Conservation (phyloP, 2,329 filamentous ascomycete genomes). For the Coniosporium tulheliwenetii region DNA sequence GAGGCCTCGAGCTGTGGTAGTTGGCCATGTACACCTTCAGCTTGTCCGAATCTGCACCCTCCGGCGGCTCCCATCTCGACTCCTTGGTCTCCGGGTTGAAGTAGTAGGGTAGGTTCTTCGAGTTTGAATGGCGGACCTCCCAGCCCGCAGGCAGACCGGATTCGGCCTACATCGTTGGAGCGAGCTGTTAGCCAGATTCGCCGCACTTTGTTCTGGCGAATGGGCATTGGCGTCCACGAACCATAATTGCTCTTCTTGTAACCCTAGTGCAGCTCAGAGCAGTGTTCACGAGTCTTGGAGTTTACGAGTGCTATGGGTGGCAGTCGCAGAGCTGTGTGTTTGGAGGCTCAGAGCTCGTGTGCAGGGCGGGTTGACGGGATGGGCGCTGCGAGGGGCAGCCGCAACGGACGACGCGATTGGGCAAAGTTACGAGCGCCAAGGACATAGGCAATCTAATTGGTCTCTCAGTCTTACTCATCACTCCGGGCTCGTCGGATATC, state of each 20-base stretch:
- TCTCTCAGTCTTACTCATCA: too few species aligned
- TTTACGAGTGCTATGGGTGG: too few species aligned
- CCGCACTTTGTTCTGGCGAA: not conserved
- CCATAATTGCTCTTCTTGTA: not conserved
- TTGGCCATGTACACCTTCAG: slow-evolving; percentile 88
- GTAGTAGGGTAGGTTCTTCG: slow-evolving; percentile 97
- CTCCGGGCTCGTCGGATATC: too few species aligned
- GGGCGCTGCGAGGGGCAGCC: too few species aligned
- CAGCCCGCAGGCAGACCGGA: slow-evolving; percentile 72
- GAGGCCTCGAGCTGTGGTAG: slow-evolving; percentile 52
- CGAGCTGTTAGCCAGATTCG: not conserved
- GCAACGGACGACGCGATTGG: too few species aligned
- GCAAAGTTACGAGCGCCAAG: too few species aligned
- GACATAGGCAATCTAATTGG: too few species aligned
- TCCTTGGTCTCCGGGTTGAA: slow-evolving; percentile 79
- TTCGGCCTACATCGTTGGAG: slow-evolving; percentile 37
- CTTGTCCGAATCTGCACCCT: slow-evolving; percentile 76
- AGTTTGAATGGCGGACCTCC: slow-evolving; percentile 97
- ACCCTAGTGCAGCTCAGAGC: not conserved
- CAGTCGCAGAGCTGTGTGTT: too few species aligned
- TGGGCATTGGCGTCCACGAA: too few species aligned
- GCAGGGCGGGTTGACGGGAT: too few species aligned
- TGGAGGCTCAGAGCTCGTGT: too few species aligned
- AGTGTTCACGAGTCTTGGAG: too few species aligned
- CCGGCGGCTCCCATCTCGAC: slow-evolving; percentile 89